phyloP scores from a whole-genome alignment of 345 rosid genomes.

The Raphanus sativus region DNA sequence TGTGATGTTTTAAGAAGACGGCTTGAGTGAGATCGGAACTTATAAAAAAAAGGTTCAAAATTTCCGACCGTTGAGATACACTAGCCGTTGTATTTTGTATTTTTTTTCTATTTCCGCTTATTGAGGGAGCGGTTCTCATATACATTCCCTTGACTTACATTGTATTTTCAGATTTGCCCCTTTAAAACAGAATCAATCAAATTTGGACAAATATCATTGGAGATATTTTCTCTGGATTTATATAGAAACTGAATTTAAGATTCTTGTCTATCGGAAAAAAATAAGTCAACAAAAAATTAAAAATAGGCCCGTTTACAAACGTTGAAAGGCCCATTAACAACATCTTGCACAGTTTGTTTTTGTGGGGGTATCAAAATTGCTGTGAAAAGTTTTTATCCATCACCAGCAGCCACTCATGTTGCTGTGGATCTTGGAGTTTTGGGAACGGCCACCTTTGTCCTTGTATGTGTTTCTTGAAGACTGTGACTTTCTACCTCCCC shows the following conservation, averaged over 20 bases:
- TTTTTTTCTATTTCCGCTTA: conserved; percentile 27
- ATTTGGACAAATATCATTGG: neutral
- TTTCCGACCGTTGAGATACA: conserved; percentile 65
- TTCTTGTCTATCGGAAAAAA: neutral
- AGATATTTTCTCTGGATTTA: neutral
- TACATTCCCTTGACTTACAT: conserved; percentile 11
- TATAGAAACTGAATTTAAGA: conserved; percentile 5
- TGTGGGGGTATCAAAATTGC: conserved; percentile 19
- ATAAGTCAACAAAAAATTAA: neutral
- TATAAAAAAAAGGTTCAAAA: conserved; percentile 27
- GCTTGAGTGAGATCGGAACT: conserved; percentile 1
- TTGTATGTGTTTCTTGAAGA: conserved; percentile 75
- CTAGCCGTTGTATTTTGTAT: conserved; percentile 61
- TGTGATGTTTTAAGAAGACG: conserved; percentile 41
- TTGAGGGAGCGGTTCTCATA: conserved; percentile 6
- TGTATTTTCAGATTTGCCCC: conserved; percentile 1
- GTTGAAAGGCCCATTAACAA: conserved; percentile 15
- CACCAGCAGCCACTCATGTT: conserved; percentile 49
- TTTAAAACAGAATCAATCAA: neutral
- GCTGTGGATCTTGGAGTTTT: conserved; percentile 61
- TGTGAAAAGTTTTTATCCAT: neutral
- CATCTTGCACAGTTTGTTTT: neutral
- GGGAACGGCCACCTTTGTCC: conserved; percentile 75
- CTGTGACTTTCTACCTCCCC: conserved; percentile 50
- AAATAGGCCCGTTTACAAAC: conserved; percentile 14